Conservation (phyloP, 768 basidiomycete genomes). For the Boletus rubroflammeus region DNA sequence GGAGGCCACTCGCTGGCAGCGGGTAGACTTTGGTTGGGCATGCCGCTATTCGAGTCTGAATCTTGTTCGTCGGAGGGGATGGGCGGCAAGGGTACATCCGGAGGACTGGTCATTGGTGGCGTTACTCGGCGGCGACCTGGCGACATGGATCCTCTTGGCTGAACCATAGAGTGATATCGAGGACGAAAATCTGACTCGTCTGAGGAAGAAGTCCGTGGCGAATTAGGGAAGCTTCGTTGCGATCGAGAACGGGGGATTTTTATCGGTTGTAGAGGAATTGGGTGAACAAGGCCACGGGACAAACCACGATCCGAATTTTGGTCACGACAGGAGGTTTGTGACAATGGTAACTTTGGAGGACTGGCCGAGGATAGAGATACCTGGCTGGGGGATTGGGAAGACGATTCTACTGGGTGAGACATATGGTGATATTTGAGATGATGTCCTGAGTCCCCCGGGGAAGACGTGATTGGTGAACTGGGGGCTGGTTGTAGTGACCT, state of each 20-base stretch:
- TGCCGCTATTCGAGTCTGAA: neutral
- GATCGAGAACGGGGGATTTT: neutral
- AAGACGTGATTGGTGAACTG: constrained; percentile 15
- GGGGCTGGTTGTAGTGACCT: neutral
- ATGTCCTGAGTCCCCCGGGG: constrained; percentile 15
- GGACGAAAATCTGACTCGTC: constrained; percentile 5
- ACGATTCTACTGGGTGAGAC: neutral
- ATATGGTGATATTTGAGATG: constrained; percentile 3
- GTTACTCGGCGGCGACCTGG: constrained; percentile 4
- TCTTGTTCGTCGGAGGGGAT: constrained; percentile 13
- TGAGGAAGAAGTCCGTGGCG: constrained; percentile 4
- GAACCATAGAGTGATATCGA: constrained; percentile 2
- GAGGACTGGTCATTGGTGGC: constrained; percentile 13
- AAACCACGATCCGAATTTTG: neutral
- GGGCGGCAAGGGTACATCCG: constrained; percentile 21
- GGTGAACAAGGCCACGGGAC: neutral
- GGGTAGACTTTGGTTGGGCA: neutral
- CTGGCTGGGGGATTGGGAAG: neutral
- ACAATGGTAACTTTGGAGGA: neutral
- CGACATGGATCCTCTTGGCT: neutral
- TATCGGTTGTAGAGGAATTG: neutral
- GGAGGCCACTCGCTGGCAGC: neutral
- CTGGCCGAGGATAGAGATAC: constrained; percentile 6
- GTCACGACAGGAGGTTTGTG: neutral
- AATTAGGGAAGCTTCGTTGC: neutral